These are phyloP conservation scores for Cryptomeria japonica DNA, from an alignment of 75 land plant genomes.

Conservation along the genomic window DNA sequence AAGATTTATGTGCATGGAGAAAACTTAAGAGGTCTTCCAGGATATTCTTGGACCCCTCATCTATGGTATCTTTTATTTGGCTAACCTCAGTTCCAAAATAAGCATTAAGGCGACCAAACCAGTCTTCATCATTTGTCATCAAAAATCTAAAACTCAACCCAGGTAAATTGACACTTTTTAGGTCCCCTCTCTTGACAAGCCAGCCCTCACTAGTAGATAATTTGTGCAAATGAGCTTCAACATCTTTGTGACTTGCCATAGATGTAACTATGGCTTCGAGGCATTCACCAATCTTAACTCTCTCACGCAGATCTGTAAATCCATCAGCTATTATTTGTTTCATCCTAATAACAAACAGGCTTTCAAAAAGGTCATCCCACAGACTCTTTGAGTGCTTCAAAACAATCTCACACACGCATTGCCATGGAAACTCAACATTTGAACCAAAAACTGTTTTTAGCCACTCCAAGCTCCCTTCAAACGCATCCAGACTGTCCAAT, in stretches of 20 bases:
- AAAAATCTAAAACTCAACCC: slow-evolving; percentile 15
- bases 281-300: slow-evolving; percentile 32
- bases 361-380: slow-evolving; percentile 85
- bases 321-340: slow-evolving; percentile 57
- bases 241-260: slow-evolving; percentile 17
- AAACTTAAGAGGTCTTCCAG: slow-evolving; percentile 71
- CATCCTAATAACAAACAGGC: slow-evolving; percentile 74
- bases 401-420: slow-evolving; percentile 69
- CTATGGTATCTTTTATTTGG: slow-evolving; percentile 72
- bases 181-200: slow-evolving; percentile 30
- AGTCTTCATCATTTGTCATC: slow-evolving; percentile 46
- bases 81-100: slow-evolving; percentile 80
- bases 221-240: slow-evolving; percentile 25
- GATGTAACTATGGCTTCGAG: slow-evolving; percentile 27
- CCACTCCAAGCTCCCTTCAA: slow-evolving; percentile 89
- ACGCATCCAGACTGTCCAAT: slow-evolving; percentile 63
- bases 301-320: slow-evolving; percentile 44
- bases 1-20: slow-evolving; percentile 66
- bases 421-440: slow-evolving; percentile 91
- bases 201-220: slow-evolving; percentile 44
- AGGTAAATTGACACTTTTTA: slow-evolving; percentile 9
- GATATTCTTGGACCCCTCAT: slow-evolving; percentile 52
- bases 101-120: slow-evolving; percentile 42
- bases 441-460: slow-evolving; percentile 81
- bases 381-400: slow-evolving; percentile 67